Base-by-base conservation (phyloP, 2,329 filamentous ascomycete genomes). In the Cladosporium cucumerinum region DNA sequence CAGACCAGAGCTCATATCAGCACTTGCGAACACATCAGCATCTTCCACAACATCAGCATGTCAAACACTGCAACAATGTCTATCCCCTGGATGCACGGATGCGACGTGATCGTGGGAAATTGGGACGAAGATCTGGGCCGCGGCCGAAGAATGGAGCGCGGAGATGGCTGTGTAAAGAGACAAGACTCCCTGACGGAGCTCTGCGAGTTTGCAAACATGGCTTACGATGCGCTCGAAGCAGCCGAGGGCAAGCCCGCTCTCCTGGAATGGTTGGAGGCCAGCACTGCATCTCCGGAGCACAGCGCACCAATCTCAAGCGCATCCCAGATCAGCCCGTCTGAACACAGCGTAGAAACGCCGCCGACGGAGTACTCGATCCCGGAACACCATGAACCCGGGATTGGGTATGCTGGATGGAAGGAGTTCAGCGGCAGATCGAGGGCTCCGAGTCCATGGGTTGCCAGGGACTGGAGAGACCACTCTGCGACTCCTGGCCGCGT, bases 301-400 rank as follows among this genome's bases (percentile, higher is more conserved):
- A 46, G 39, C n/a, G n/a, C 39, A n/a, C 39, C 39, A 3, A 23
- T 46, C 39, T 18, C 49, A 12, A n/a, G 25, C 26, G 49, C 25
- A n/a, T 26, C 49, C 16, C 25, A 28, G 25, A 11, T 7, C 14
- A 18, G 25, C 25, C 49, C 12, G 12, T 11, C 25, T 8, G 25
- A 52, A 18, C 12, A 52, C 7, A 30, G 49, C 49, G 26, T 10
- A n/a, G 16, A n/a, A 14, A 18, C 14, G 23, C 49, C 49, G 25
- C 25, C 16, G 8, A 18, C 23, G 14, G 14, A 18, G 1, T 26
- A 8, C 21, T 28, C 49, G n/a, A 46, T 21, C 7, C 16, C 6
- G 16, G 23, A 52, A n/a, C 49, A 14, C 49, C 26, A n/a, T 7
- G 49, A 52, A 66, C 46, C 25, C 65, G 60, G 54, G 12, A 39